Evolutionary conservation across 208 protist species (phyloP).

Genomic region (Leishmania mexicana): DNA sequence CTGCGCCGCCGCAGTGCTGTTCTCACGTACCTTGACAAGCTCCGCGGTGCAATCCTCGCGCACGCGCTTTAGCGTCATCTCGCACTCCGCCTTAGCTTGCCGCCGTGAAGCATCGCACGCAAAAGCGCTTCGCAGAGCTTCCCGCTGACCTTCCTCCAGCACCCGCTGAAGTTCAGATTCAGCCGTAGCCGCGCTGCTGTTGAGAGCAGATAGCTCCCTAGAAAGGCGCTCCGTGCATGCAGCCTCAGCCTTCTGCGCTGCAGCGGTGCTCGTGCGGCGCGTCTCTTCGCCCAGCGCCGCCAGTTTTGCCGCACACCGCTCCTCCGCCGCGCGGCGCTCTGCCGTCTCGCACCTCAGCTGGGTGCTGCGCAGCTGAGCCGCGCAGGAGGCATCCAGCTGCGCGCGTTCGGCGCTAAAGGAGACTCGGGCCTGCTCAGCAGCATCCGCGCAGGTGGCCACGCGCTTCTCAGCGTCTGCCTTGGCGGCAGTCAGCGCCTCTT

Average conservation of each 20-base stretch:
- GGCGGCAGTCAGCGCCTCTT: background rate
- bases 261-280: conserved; percentile 11
- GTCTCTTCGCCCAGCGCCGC: conserved; percentile 6
- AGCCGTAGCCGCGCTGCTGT: conserved; percentile 4
- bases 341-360: conserved; percentile 3
- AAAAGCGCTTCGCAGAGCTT: background rate
- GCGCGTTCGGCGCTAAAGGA: conserved; percentile 1
- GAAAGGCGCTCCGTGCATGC: conserved; percentile 2
- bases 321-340: conserved; percentile 5
- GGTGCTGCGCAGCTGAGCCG: conserved; percentile 1
- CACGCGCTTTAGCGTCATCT: background rate
- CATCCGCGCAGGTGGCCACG: conserved; percentile 4
- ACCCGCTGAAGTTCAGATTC: conserved; percentile 8
- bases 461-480: background rate
- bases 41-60: background rate
- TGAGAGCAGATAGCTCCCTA: conserved; percentile 4
- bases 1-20: background rate
- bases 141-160: background rate
- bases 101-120: conserved; percentile 6
- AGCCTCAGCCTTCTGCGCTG: conserved; percentile 11
- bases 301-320: conserved; percentile 3
- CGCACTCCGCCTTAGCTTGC: background rate
- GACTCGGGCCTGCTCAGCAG: background rate
- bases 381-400: conserved; percentile 4
- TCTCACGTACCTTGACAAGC: background rate